phyloP scores from a whole-genome alignment of 2,329 filamentous ascomycete species.

The Tolypocladium album region DNA sequence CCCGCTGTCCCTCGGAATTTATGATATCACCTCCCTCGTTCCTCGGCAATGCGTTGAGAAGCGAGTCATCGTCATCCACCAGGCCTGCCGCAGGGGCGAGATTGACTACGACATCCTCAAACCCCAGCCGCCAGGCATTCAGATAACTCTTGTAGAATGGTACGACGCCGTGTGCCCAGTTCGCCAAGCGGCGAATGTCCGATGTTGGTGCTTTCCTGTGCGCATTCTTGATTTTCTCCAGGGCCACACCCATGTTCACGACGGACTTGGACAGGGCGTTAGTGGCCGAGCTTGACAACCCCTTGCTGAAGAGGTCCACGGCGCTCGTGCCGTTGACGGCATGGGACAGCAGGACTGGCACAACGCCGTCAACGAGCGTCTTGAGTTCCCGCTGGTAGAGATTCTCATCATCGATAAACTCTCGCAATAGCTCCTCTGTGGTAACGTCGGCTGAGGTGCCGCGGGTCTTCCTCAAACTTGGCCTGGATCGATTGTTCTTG shows the following conservation, averaged over 20 bases:
- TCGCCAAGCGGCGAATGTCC: slow-evolving; percentile 60
- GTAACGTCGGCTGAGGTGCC: slow-evolving; percentile 58
- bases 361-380: slow-evolving; percentile 87
- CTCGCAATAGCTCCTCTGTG: slow-evolving; percentile 63
- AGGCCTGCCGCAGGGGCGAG: slow-evolving; percentile 56
- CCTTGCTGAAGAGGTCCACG: slow-evolving; percentile 56
- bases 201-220: slow-evolving; percentile 72
- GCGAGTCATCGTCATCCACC: slow-evolving; percentile 48
- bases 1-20: slow-evolving; percentile 71
- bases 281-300: slow-evolving; percentile 37
- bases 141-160: slow-evolving; percentile 80
- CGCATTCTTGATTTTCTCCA: slow-evolving; percentile 71
- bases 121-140: slow-evolving; percentile 81
- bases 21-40: slow-evolving; percentile 57
- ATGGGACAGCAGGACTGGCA: slow-evolving; percentile 81
- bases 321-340: slow-evolving; percentile 62
- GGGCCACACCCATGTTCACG: slow-evolving; percentile 81
- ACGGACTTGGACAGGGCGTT: slow-evolving; percentile 71
- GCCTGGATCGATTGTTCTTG: slow-evolving; percentile 62
- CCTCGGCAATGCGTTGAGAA: slow-evolving; percentile 46
- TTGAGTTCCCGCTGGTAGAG: slow-evolving; percentile 87
- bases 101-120: slow-evolving; percentile 90
- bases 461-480: slow-evolving; percentile 66
- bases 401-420: slow-evolving; percentile 72
- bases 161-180: slow-evolving; percentile 71